Evolutionary conservation across 306 rosid species (phyloP).

Genomic region (Ziziphus jujuba): DNA sequence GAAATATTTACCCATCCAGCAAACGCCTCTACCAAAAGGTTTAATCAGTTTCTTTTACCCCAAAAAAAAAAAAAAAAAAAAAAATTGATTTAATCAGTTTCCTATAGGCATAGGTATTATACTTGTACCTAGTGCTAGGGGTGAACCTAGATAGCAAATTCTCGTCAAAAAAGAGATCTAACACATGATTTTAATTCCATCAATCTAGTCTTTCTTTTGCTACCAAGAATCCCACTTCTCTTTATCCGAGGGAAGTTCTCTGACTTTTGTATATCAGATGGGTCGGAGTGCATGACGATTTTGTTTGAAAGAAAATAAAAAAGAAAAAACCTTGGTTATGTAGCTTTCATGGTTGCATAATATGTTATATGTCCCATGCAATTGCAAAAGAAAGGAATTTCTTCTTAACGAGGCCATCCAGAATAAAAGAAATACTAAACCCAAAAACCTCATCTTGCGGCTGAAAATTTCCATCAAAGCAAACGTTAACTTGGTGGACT

Average conservation of each 20-base stretch:
- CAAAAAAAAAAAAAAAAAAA: too few relatives aligned
- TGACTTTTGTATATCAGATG: slow-evolving; percentile 9
- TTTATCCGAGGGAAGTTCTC: slow-evolving; percentile 36
- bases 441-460: slow-evolving; percentile 46
- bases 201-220: neutral
- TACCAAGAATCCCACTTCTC: slow-evolving; percentile 17
- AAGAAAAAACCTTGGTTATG: neutral
- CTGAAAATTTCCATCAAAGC: slow-evolving; percentile 41
- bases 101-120: too few relatives aligned
- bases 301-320: neutral
- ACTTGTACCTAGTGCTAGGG: too few relatives aligned
- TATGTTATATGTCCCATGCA: slow-evolving; percentile 34
- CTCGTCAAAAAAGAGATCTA: neutral
- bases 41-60: too few relatives aligned
- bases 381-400: slow-evolving; percentile 64
- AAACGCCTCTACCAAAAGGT: too few relatives aligned
- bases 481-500: slow-evolving; percentile 37
- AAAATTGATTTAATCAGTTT: too few relatives aligned
- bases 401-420: slow-evolving; percentile 65
- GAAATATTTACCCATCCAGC: too few relatives aligned
- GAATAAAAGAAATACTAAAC: slow-evolving; percentile 67
- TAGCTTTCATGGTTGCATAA: slow-evolving; percentile 31
- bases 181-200: neutral
- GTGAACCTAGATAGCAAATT: neutral
- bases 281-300: slow-evolving; percentile 26